Evolutionary conservation across 2,329 filamentous ascomycete genomes (phyloP), one percentile per base, ranked within the genome.

Genomic region (Bertia moriformis): DNA sequence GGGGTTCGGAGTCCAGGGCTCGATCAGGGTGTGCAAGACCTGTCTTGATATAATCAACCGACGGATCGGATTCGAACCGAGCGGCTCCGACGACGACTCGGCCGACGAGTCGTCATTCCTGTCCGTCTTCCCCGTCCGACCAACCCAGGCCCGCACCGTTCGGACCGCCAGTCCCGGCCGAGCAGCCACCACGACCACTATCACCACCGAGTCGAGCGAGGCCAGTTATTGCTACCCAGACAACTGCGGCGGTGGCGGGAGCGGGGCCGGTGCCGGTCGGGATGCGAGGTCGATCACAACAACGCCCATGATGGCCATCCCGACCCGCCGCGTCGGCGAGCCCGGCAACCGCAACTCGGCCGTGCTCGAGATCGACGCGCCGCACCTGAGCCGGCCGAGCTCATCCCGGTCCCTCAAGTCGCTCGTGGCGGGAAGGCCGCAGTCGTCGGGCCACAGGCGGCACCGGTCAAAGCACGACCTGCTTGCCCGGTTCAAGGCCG

Each of bases 11-110:
- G 86, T 95, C 38, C 74, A 78, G 37, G 83, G 86, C 4, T 84
- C 78, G 13, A 66, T 98, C 32, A 73, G 89, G 42, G 85, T 98
- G 12, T 98, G 91, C 62, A 94, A 88, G 49, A 85, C 84, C 15
- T 98, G 91, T 50, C 78, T 96, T 47, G 75, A 77, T 40, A 87
- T 96, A 52, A 93, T 98, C 48, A 86, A 88, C 48, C 83, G 86
- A 29, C 80, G 89, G 36, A 83, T 15, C 32, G 32, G 22, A n/a
- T 27, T 91, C 43, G 87, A 95, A 51, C 83, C 84, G 46, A 93
- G 88, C 41, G 68, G 62, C 15, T 95, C 89, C 1, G 88, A 93
- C 30, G 87, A 91, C 46, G 93, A 87, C 18, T 83, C 79, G 19
- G 83, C 87, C 41, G 85, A 80, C 50, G 82, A 74, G 51, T 75